These are phyloP conservation scores for Nothomitra cinnamomea DNA, from an alignment of 2,329 filamentous ascomycete genomes.

Conservation along the genomic window DNA sequence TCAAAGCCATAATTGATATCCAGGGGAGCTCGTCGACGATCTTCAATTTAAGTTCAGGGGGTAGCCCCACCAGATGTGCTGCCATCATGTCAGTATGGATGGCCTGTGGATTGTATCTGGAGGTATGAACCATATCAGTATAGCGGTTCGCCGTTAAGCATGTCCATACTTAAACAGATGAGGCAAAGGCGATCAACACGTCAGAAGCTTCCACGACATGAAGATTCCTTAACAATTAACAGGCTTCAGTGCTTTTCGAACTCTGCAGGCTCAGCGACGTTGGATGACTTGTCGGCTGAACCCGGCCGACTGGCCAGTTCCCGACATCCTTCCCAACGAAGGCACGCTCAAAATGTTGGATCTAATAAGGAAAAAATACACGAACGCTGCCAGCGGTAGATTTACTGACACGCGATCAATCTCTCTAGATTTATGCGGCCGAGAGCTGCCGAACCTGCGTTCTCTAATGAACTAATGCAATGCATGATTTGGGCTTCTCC, in stretches of 20 bases:
- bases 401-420: neutral
- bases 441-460: neutral
- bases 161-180: too few species aligned
- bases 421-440: too few species aligned
- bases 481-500: neutral
- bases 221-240: too few species aligned
- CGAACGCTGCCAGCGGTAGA: neutral
- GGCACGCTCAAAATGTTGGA: neutral
- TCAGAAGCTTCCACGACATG: too few species aligned
- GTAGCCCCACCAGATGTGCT: neutral
- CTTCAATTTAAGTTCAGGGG: neutral
- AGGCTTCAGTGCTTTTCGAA: too few species aligned
- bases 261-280: neutral
- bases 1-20: constrained; percentile 1
- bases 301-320: neutral
- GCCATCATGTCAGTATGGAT: too few species aligned
- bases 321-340: neutral
- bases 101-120: too few species aligned
- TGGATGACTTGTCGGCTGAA: neutral
- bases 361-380: neutral
- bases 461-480: neutral
- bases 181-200: too few species aligned
- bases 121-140: too few species aligned
- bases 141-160: too few species aligned
- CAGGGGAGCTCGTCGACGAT: neutral